Base-by-base conservation (phyloP, 441 rosid genomes). In the Pelargonium fulgidum region DNA sequence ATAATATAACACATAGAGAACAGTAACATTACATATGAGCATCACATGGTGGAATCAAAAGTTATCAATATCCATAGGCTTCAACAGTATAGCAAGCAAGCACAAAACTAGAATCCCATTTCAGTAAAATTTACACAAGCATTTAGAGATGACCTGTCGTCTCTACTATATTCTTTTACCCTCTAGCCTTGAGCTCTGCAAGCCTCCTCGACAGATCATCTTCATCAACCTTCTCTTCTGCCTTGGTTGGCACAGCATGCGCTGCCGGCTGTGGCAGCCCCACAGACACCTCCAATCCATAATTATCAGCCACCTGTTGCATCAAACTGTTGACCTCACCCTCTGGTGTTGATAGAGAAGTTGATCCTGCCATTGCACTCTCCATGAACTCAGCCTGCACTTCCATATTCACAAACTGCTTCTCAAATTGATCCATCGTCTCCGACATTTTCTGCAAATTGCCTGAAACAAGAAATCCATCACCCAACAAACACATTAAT, bases 301-400 rank as follows among this genome's bases (percentile, higher is more conserved):
- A 89, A 76, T 88, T 87, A 77, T 92, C 96, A 19, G 96, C 97
- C 17, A 92, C 97, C 72, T 92, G 96, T 67, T 92, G 97, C 96
- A 92, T 92, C 85, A 92, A 79, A 83, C 91, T 88, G 83, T 87
- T 92, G 64, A 92, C 97, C 71, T 92, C 94, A 13, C 94, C 97
- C 76, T 92, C 96, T 10, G 96, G 94, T 12, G 96, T 92, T 65
- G 97, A 92, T 75, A 92, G 79, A 0, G 96, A 88, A 58, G 96
- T 88, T 2, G 97, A 92, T 7, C 96, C 94, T 68, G 97, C 94
- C 97, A 92, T 92, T n/a, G 97, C 84, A 45, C 80, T 88, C 88
- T 92, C 97, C 96, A 89, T 88, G 83, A 92, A 92, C 82, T 87
- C 96, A 45, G 94, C 96, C 81, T 92, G 97, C 22, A 88, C 97